Evolutionary conservation across 2,329 filamentous ascomycete genomes (phyloP).

Genomic region (Sarocladium kiliense): DNA sequence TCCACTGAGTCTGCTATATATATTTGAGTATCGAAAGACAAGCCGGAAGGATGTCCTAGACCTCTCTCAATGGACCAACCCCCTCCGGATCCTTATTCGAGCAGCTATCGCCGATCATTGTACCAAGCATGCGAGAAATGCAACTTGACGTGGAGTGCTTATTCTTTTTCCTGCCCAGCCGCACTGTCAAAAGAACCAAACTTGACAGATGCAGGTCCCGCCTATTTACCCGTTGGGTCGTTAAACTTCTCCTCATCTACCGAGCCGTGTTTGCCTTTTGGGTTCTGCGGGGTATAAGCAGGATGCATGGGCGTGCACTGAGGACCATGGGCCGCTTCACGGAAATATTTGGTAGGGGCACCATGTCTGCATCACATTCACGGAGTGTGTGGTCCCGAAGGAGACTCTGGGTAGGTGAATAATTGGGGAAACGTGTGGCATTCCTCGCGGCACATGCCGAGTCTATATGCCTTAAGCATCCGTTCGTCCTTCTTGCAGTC

Average conservation of each 20-base stretch:
- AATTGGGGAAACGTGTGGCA: not conserved
- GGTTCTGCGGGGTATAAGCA: conserved; percentile 2
- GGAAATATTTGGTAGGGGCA: not conserved
- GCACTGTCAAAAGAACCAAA: too few species aligned
- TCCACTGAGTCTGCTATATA: too few species aligned
- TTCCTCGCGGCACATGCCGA: not conserved
- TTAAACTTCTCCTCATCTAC: not conserved
- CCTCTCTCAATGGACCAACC: not conserved
- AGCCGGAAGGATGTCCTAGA: too few species aligned
- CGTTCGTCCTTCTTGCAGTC: not conserved
- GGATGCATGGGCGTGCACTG: not conserved
- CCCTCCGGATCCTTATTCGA: not conserved
- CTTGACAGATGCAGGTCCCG: not conserved
- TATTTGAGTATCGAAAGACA: too few species aligned
- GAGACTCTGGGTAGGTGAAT: not conserved
- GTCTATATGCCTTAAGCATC: not conserved
- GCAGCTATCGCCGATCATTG: not conserved
- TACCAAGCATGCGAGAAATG: not conserved
- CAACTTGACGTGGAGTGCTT: not conserved
- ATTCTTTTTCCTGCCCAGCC: not conserved
- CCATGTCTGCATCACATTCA: not conserved
- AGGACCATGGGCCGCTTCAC: not conserved
- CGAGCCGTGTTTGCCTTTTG: not conserved
- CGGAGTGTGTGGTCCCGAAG: conserved; percentile 3
- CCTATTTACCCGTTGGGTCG: not conserved